Base-by-base conservation (phyloP, 2,329 filamentous ascomycete species). In the Coniella lustricola region DNA sequence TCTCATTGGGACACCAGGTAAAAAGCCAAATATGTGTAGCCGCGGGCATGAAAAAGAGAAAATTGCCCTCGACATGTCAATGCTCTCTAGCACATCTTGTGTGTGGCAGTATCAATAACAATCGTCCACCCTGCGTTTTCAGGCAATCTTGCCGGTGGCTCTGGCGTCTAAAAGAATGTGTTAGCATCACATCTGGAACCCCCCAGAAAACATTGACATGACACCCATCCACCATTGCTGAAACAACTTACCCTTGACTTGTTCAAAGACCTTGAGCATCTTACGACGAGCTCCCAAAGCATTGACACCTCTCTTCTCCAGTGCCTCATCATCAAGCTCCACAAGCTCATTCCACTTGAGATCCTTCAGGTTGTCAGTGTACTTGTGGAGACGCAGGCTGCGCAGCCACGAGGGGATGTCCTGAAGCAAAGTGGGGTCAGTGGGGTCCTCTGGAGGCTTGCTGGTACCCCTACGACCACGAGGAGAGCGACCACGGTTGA, bases 221-320 rank as follows among this genome's bases (percentile, higher is more conserved):
- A n/a, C n/a, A n/a, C n/a, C n/a, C n/a, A n/a, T n/a, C n/a, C n/a
- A n/a, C n/a, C n/a, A n/a, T 4, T 17, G 34, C 3, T 34, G 16
- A 12, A 16, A 18, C 8, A 38, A 59, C 70, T 55, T 69, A 82
- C 81, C 86, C 69, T 82, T 89, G 61, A 97, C 91, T 73, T 96
- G 90, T 60, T 97, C 93, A 68, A 97, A 97, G 49, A 97, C 93
- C 81, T 98, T 98, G 53, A 98, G 73, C 88, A 98, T 94, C 79
- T 98, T 98, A 64, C 91, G 86, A 58, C 93, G 78, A 16, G 93
- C 93, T 59, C 93, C 93, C 49, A 97, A 78, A 46, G 93, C 93
- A 65, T 95, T 96, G 29, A 98, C 93, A 43, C 93, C 93, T 45
- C 89, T 85, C 21, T 89, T 87, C 69, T 97, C 91, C 55, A 98